Evolutionary conservation across 306 rosid species (phyloP), one percentile per base, ranked within the genome.

Genomic region (Astragalus membranaceus): DNA sequence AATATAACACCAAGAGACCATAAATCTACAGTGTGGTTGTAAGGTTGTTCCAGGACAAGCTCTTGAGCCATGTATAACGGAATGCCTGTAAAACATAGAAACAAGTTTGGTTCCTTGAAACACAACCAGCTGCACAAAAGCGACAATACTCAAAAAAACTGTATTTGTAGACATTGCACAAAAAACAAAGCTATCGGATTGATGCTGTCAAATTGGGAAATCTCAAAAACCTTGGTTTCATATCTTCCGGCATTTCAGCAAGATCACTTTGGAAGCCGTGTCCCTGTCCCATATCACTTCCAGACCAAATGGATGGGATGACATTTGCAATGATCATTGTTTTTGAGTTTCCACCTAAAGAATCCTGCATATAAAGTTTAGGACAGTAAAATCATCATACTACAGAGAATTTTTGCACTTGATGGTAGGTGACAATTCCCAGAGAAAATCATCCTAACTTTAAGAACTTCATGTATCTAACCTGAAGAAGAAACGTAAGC

Each of bases 51-150:
- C 26, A 95, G 85, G 47, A 94, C 99, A 69, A 94, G 87, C 81
- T 94, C 99, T 0, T 97, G 99, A 79, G 99, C 99, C 99, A 91
- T 94, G 80, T 94, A 94, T 64, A 94, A 76, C 11, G 99, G 99
- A 51, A 97, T 94, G 51, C 99, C 99, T 94, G 82, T 37, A 81
- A 54, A 59, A 69, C n/a, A 47, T 8, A 55, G 35, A 30, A 61
- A 13, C 17, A 44, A 59, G 11, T 59, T 68, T 12, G 46, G 55
- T 59, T 63, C 48, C 32, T 72, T 36, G 39, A 48, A 54, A 46
- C 10, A 32, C 37, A 51, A 57, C 20, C 51, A 73, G 53, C 64
- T 64, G 46, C 15, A 57, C 35, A 77, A 58, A 50, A 73, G 57
- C 43, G 57, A 30, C 58, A 29, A 44, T 42, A n/a, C 58, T 66